Evolutionary conservation across 2,329 filamentous ascomycete genomes (phyloP).

Genomic region (Beauveria sp.): DNA sequence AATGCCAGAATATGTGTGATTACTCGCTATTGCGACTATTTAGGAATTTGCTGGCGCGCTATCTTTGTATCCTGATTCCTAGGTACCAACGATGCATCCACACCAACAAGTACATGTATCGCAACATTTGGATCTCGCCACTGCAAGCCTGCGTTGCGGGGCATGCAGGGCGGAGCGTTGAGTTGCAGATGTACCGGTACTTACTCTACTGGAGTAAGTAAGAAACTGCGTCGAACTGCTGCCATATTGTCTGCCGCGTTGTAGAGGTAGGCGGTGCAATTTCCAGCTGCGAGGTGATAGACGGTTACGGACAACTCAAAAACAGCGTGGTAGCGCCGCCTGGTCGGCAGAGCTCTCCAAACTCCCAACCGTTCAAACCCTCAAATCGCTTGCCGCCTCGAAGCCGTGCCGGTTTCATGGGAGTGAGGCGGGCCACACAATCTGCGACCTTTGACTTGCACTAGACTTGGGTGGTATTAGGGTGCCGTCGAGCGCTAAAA

Average conservation of each 20-base stretch:
- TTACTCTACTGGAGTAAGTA: background rate
- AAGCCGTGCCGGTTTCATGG: conserved; percentile 3
- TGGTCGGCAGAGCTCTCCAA: too few species aligned
- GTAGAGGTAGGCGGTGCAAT: background rate
- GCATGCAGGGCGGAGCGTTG: background rate
- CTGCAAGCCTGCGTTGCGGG: conserved; percentile 3
- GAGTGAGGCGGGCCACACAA: background rate
- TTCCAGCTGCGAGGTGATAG: too few species aligned
- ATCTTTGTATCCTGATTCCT: background rate
- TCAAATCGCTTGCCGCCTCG: background rate
- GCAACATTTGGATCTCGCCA: conserved; percentile 1
- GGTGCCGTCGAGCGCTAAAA: background rate
- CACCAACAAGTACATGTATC: conserved; percentile 5
- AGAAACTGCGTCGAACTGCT: background rate
- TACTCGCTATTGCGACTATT: too few species aligned
- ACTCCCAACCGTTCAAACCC: background rate
- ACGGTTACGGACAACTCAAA: background rate
- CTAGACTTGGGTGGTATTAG: background rate
- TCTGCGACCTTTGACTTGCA: background rate
- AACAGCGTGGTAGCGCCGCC: background rate
- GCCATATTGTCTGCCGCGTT: background rate
- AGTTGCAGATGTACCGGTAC: background rate
- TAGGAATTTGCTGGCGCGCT: too few species aligned
- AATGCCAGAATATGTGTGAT: too few species aligned
- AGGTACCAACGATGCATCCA: background rate